These are phyloP conservation scores for Ceratocystis colombiana DNA, from an alignment of 2,329 filamentous ascomycete species.

Conservation along the genomic window DNA sequence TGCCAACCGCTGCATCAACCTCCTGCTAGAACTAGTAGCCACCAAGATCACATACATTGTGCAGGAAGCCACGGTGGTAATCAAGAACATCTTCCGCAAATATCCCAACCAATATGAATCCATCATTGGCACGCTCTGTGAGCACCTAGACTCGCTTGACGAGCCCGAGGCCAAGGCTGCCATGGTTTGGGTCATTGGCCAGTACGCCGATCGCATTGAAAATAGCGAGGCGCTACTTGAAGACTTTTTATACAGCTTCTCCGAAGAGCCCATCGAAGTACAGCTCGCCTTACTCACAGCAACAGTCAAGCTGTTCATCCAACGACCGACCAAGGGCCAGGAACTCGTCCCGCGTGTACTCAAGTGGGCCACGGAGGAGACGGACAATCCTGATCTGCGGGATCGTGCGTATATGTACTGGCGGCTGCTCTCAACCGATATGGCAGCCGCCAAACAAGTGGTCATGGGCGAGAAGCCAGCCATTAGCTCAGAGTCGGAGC, in stretches of 20 bases:
- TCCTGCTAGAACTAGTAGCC: constrained; percentile 81
- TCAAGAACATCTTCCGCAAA: constrained; percentile 97
- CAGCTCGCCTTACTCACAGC: constrained; percentile 90
- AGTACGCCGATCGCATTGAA: constrained; percentile 95
- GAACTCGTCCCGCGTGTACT: constrained; percentile 87
- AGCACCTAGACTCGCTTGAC: constrained; percentile 90
- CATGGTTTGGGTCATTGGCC: constrained; percentile 98
- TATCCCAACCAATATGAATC: constrained; percentile 98
- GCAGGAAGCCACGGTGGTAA: constrained; percentile 96
- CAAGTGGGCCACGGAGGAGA: constrained; percentile 98
- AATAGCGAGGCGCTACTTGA: constrained; percentile 90
- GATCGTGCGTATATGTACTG: constrained; percentile 99
- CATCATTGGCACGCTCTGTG: constrained; percentile 90
- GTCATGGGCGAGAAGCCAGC: constrained; percentile 97
- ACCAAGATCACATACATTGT: constrained; percentile 99
- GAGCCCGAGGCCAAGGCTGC: constrained; percentile 97
- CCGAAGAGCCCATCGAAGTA: constrained; percentile 90
- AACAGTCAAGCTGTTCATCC: constrained; percentile 96
- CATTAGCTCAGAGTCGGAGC: constrained; percentile 92
- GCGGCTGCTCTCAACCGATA: constrained; percentile 87
- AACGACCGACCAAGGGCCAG: constrained; percentile 87
- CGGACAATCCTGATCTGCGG: constrained; percentile 93
- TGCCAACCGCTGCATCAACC: constrained; percentile 80
- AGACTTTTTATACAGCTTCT: constrained; percentile 88
- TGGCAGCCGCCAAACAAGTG: constrained; percentile 70